These are phyloP conservation scores for Conoideocrella luteorostrata DNA, from an alignment of 2,329 filamentous ascomycete species.

Conservation along the genomic window DNA sequence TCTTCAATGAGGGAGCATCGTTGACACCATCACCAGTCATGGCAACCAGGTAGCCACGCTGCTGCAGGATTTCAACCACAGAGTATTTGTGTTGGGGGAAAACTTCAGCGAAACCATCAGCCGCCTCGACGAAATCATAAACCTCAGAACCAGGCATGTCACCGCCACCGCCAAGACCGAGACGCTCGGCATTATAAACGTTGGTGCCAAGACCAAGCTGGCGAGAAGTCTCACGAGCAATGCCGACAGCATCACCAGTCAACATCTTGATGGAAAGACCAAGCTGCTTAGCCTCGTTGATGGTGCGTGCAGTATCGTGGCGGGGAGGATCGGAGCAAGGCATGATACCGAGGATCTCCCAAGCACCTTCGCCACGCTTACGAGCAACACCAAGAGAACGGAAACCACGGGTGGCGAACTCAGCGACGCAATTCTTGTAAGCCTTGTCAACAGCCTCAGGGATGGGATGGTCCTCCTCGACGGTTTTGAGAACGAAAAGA, in stretches of 20 bases:
- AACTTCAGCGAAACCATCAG: constrained; percentile 90
- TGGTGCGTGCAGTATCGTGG: constrained; percentile 83
- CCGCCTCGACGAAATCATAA: constrained; percentile 92
- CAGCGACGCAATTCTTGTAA: constrained; percentile 89
- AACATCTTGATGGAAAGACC: constrained; percentile 94
- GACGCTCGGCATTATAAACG: constrained; percentile 87
- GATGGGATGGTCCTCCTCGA: constrained; percentile 77
- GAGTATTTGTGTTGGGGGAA: constrained; percentile 96
- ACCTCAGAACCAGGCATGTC: constrained; percentile 92
- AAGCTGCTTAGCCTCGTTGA: constrained; percentile 81
- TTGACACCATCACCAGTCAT: constrained; percentile 98
- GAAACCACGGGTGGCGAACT: constrained; percentile 90
- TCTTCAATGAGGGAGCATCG: constrained; percentile 86
- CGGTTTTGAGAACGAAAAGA: constrained; percentile 78
- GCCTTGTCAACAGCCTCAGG: constrained; percentile 69
- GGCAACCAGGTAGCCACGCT: constrained; percentile 87
- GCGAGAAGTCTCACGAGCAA: constrained; percentile 84
- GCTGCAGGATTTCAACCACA: constrained; percentile 87
- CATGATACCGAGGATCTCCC: constrained; percentile 94
- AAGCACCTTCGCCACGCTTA: constrained; percentile 72
- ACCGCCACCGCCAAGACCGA: constrained; percentile 82
- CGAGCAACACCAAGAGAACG: constrained; percentile 89
- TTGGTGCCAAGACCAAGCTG: constrained; percentile 89
- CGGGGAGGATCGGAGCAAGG: constrained; percentile 88
- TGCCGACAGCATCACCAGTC: constrained; percentile 90